Evolutionary conservation across 192 early-diverging fungal genomes (phyloP), one percentile per base, ranked within the genome.

Genomic region (Spizellomyces sp.): DNA sequence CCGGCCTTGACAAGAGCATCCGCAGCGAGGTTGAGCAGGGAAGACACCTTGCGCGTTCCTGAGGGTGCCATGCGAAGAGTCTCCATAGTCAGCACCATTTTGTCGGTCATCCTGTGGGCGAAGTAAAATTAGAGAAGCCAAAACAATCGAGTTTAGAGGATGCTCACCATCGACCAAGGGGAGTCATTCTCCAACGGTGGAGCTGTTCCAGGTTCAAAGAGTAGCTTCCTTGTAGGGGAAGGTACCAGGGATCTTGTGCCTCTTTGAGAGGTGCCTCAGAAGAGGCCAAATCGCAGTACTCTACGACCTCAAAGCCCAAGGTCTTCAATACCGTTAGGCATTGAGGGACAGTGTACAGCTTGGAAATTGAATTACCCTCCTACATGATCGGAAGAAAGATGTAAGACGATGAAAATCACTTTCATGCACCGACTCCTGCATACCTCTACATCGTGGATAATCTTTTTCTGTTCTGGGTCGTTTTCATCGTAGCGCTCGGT

Each of bases 281-380:
- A 46, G 74, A 75, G 55, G 87, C 83, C 10, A 81, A 61, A 69
- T 91, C 88, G 50, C 36, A 27, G 67, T 75, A 75, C 72, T 83
- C 83, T 9, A 73, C 36, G 22, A 95, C 82, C 69, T 94, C 90
- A 73, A 96, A 98, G n/a, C 95, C 94, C 58, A 91, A 92, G 48
- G 86, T 89, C 78, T 87, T 87, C 44, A 95, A 80, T 6, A 92
- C 94, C 71, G 92, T 78, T 54, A 95, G 74, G 60, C 91, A 92
- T 8, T 92, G 88, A 36, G 76, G 68, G 21, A 86, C 89, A 64
- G 84, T 82, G 68, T 91, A 92, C 72, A 98, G 86, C 84, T 94
- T 91, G 72, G 93, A 87, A 54, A 98, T 91, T 6, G 94, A 94
- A 67, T 96, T 94, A 52, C 95, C 96, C 44, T 93, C 87, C 80